phyloP scores from a whole-genome alignment of 208 protist genomes.

The Acanthamoeba castellanii region DNA sequence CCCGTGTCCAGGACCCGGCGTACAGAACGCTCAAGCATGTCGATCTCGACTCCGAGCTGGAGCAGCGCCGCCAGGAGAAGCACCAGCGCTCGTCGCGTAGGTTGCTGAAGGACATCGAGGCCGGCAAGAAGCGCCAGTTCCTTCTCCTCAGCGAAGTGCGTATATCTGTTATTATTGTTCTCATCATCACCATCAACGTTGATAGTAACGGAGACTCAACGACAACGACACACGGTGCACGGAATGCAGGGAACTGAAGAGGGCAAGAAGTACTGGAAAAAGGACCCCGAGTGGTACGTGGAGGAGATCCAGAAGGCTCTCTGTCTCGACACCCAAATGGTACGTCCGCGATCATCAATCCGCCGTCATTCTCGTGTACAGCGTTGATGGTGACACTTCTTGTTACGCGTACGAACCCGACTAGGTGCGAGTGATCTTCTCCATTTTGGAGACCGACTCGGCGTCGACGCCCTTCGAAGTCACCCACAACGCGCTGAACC shows the following conservation, averaged over 20 bases:
- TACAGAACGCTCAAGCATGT: slow-evolving; percentile 6
- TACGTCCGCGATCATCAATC: too few species aligned
- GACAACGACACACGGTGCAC: neutral
- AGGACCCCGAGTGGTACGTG: slow-evolving; percentile 33
- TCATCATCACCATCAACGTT: too few species aligned
- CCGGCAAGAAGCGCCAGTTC: slow-evolving; percentile 14
- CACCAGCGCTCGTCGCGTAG: neutral
- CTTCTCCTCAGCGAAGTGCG: slow-evolving; percentile 16
- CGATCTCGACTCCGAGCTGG: neutral
- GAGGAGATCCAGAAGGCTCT: slow-evolving; percentile 15
- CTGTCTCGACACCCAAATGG: neutral
- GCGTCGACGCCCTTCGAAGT: neutral
- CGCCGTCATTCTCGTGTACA: too few species aligned
- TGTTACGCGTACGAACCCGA: too few species aligned
- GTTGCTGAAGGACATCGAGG: slow-evolving; percentile 27
- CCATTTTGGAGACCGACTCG: neutral
- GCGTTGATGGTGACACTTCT: too few species aligned
- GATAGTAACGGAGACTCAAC: too few species aligned
- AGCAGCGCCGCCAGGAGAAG: slow-evolving; percentile 1
- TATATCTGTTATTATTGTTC: neutral
- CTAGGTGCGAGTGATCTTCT: neutral
- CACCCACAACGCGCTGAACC: neutral
- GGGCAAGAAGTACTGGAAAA: slow-evolving; percentile 31
- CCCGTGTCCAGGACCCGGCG: neutral
- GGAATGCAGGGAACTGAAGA: slow-evolving; percentile 10